Evolutionary conservation across 1,139 yeast genomes (phyloP), one percentile per base, ranked within the genome.

Genomic region (Nakaseomyces delphensis): DNA sequence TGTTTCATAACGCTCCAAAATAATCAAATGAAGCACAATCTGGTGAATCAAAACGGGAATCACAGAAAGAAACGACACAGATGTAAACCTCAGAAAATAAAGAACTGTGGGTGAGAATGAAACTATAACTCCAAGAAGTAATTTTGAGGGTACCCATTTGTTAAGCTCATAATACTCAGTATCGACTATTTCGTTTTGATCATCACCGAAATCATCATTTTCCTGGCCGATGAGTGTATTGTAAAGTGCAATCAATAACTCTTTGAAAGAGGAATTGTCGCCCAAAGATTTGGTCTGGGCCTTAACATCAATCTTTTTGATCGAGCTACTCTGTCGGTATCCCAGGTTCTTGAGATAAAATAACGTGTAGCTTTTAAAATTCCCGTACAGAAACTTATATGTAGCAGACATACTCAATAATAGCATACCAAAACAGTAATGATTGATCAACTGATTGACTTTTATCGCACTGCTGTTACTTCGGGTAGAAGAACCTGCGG

Each of bases 91-190:
- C 40, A 70, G 62, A 10, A 74, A 58, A 2, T 70, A 46, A 6
- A 70, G 51, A 36, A 73, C 65, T 37, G 72, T 64, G 0, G 94
- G 93, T 14, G 84, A 78, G 50, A 77, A 77, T 1, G 76, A 63
- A 5, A 76, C 65, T 25, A 73, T 68, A 10, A 73, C 58, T 39
- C 64, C 62, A 5, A 79, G 62, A 21, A 67, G 65, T 52, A 77
- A 76, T 44, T 67, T 65, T 0, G 79, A 68, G 0, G 85, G 85
- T 28, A 66, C 63, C 86, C 86, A 79, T 42, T 76, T 71, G 30
- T 63, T 66, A 40, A 82, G 57, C 42, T 74, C 74, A 76, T 81
- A 81, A 14, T 59, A 64, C 50, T 43, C 40, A 45, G 44, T 44
- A 39, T 42, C 31, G 28, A 41, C 42, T 36, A 41, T 25, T 8